A percentile compares a stretch with the other conserved stretches of the same genome.
Evolutionary conservation across 2,329 filamentous ascomycete genomes (phyloP).

Genomic region (Pseudovirgaria hyperparasitica): DNA sequence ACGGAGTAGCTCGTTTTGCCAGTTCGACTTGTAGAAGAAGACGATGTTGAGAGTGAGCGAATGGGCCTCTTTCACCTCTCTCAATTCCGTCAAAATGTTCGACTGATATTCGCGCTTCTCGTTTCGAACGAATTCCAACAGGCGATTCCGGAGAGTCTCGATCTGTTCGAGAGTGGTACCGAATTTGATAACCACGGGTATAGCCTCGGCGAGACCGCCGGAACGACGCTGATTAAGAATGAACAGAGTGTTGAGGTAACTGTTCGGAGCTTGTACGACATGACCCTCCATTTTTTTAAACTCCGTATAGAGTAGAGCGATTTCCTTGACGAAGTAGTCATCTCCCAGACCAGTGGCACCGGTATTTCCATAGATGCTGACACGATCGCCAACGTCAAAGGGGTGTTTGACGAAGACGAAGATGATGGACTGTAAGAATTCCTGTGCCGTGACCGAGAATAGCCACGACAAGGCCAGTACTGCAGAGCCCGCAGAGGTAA

Average conservation of each 20-base stretch:
- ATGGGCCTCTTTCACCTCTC: slow-evolving; percentile 67
- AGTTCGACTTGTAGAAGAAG: slow-evolving; percentile 96
- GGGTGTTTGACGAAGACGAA: slow-evolving; percentile 97
- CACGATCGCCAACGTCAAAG: slow-evolving; percentile 89
- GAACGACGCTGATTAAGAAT: slow-evolving; percentile 91
- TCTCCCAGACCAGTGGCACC: slow-evolving; percentile 68
- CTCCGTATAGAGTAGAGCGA: slow-evolving; percentile 84
- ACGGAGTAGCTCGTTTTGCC: slow-evolving; percentile 87
- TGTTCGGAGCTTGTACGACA: slow-evolving; percentile 91
- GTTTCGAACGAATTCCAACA: slow-evolving; percentile 68
- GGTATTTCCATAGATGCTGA: slow-evolving; percentile 82
- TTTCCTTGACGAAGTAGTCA: slow-evolving; percentile 93
- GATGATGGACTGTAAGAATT: slow-evolving; percentile 85
- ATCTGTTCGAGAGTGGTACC: slow-evolving; percentile 76
- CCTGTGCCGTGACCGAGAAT: slow-evolving; percentile 82
- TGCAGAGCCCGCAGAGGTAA: slow-evolving; percentile 80
- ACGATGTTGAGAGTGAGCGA: slow-evolving; percentile 82
- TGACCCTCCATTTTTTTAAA: slow-evolving; percentile 99
- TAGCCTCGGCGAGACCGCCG: slow-evolving; percentile 73
- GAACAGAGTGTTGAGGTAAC: slow-evolving; percentile 80
- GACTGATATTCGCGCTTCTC: slow-evolving; percentile 85
- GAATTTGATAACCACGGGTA: slow-evolving; percentile 76
- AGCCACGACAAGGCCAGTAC: slow-evolving; percentile 88
- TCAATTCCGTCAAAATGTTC: slow-evolving; percentile 77
- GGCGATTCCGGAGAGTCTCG: slow-evolving; percentile 63